A percentile compares a stretch with the other conserved stretches of the same genome.
These are phyloP conservation scores for Penicillium sp. DNA, from an alignment of 2,329 filamentous ascomycete genomes.

Conservation along the genomic window DNA sequence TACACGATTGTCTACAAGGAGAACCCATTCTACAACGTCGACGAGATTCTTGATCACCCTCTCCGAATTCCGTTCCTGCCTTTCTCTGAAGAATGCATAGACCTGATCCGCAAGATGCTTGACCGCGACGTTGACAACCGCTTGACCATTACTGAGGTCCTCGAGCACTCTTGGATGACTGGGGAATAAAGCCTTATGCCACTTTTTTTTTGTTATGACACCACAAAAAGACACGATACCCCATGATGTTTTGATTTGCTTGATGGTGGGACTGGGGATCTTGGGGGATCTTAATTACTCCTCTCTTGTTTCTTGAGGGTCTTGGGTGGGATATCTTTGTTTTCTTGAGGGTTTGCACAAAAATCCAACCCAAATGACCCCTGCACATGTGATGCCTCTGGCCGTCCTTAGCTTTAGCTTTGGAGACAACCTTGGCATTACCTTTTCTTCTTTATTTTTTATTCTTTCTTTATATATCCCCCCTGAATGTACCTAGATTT, in stretches of 20 bases:
- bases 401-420: neutral
- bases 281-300: neutral
- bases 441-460: neutral
- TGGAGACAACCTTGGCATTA: neutral
- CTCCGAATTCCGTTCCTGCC: conserved; percentile 74
- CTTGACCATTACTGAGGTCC: conserved; percentile 81
- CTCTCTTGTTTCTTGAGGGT: neutral
- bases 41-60: conserved; percentile 98
- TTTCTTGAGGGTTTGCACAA: conserved; percentile 6
- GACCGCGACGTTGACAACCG: conserved; percentile 81
- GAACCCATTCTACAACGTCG: conserved; percentile 97
- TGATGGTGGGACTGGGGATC: conserved; percentile 8
- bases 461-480: neutral
- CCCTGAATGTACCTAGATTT: conserved; percentile 2
- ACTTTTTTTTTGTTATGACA: conserved; percentile 10
- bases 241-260: conserved; percentile 26
- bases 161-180: conserved; percentile 78
- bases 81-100: conserved; percentile 79
- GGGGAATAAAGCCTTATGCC: conserved; percentile 18
- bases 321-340: neutral
- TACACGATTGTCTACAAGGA: conserved; percentile 99
- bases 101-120: conserved; percentile 88
- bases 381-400: conserved; percentile 4
- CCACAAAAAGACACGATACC: conserved; percentile 28
- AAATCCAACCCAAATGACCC: neutral